Base-by-base conservation (phyloP, 1,139 yeast species). In the Sugiyamaella japonica region DNA sequence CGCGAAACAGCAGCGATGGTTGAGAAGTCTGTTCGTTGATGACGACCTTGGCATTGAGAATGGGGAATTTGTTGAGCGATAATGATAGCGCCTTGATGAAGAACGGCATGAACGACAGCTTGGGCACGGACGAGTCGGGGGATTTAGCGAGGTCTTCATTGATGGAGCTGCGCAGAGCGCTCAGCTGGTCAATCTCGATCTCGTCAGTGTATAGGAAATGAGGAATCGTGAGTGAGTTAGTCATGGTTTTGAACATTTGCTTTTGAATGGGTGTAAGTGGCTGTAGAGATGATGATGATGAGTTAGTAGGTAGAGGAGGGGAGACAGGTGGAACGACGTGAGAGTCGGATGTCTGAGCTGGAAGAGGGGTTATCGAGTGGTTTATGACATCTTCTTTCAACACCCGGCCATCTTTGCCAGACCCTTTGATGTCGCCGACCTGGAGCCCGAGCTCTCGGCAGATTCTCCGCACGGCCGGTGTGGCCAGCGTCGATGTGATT, bases 191-290 rank as follows among this genome's bases (percentile, higher is more conserved):
- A 51, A 70, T 56, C 9, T 58, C 59, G 8, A 69, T 61, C 44
- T 70, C 73, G 47, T 70, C 73, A 1, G 73, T 63, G 56, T 69
- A 70, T 31, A 70, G 58, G 57, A 70, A 70, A 52, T 70, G 73
- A 1, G 73, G 73, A 13, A 70, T 70, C n/a, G 62, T 17, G 25
- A 70, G 59, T 1, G 73, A 69, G 38, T 56, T 61, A 15, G 72
- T 58, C 73, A 70, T 70, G 15, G 73, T 58, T 53, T 64, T 66
- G 61, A 70, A 70, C 73, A 70, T 70, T 36, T 65, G 70, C 38
- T 62, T 61, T 44, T 70, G 73, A 13, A 68, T 61, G 1, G 70
- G 66, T 1, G 69, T 63, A 13, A 70, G 59, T 1, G 70, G 70
- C 3, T 52, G 48, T 4, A 48, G 7, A 59, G 50, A 13, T 20